These are phyloP conservation scores for Pontederia crassipes DNA, from an alignment of 176 grass and related monocot genomes.

Conservation along the genomic window DNA sequence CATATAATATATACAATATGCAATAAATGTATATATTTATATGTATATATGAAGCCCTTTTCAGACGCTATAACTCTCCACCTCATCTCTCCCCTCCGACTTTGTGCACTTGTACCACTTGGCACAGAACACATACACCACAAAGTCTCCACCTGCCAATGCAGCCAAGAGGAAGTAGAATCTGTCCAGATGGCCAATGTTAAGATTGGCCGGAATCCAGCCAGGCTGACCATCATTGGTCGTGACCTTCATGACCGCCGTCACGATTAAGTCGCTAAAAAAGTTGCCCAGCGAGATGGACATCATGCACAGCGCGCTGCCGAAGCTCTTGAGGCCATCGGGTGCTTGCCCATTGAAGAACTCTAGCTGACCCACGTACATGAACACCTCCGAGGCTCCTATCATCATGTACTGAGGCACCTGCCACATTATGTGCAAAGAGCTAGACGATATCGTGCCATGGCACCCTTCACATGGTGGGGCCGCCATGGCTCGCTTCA, in stretches of 20 bases:
- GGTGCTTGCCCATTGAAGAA: constrained; percentile 14
- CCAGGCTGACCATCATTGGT: background rate
- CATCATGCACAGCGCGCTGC: constrained; percentile 11
- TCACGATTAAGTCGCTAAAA: constrained; percentile 4
- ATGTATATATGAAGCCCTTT: background rate
- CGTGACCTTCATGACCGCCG: background rate
- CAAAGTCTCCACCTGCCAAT: background rate
- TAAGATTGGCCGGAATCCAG: constrained; percentile 13
- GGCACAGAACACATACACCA: background rate
- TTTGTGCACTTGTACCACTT: constrained; percentile 11
- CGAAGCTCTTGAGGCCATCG: constrained; percentile 15
- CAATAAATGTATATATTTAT: background rate
- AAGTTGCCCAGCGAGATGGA: constrained; percentile 11
- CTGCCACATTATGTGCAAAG: constrained; percentile 12
- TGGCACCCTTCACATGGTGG: background rate
- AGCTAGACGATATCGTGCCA: background rate
- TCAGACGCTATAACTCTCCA: background rate
- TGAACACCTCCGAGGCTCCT: constrained; percentile 17
- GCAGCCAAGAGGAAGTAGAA: constrained; percentile 14
- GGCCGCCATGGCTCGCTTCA: background rate
- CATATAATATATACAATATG: no score
- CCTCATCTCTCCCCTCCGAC: background rate
- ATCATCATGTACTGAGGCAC: constrained; percentile 10
- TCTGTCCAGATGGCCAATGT: constrained; percentile 8
- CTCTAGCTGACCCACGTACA: constrained; percentile 17